phyloP scores from a whole-genome alignment of 495 filamentous ascomycete genomes.

The Coniosporium apollinis region DNA sequence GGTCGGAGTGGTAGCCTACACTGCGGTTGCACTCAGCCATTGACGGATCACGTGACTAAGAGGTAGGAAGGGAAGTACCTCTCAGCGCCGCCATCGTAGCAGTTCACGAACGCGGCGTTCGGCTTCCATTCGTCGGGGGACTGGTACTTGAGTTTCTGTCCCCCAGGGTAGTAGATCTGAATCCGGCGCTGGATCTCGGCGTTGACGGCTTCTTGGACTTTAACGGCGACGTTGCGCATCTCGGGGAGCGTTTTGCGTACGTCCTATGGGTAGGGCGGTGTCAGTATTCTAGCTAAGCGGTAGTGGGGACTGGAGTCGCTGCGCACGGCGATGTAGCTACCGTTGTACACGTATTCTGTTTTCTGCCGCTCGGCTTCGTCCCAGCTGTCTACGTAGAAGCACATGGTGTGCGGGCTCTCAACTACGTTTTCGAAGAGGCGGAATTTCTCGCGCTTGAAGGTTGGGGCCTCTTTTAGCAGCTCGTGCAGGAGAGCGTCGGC shows the following conservation, averaged over 20 bases:
- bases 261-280: no score
- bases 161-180: conserved; percentile 38
- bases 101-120: conserved; percentile 88
- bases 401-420: conserved; percentile 59
- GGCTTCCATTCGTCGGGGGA: conserved; percentile 56
- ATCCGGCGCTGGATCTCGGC: conserved; percentile 50
- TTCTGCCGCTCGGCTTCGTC: conserved; percentile 46
- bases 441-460: conserved; percentile 58
- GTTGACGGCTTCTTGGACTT: conserved; percentile 61
- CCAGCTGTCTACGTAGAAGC: conserved; percentile 59
- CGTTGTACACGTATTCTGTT: conserved; percentile 72
- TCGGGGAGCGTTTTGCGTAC: conserved; percentile 56
- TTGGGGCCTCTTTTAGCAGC: conserved; percentile 55
- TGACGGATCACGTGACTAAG: no score
- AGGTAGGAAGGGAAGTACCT: no score
- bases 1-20: conserved; percentile 84
- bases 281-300: background rate
- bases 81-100: conserved; percentile 64
- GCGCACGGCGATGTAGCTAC: conserved; percentile 41
- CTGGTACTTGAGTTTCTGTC: conserved; percentile 63
- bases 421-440: conserved; percentile 78
- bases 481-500: conserved; percentile 61
- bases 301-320: background rate
- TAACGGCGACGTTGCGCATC: conserved; percentile 44
- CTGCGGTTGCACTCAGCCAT: no score